Conservation (phyloP, 192 early-diverging fungal species). For the Umbelopsis isabellina region DNA sequence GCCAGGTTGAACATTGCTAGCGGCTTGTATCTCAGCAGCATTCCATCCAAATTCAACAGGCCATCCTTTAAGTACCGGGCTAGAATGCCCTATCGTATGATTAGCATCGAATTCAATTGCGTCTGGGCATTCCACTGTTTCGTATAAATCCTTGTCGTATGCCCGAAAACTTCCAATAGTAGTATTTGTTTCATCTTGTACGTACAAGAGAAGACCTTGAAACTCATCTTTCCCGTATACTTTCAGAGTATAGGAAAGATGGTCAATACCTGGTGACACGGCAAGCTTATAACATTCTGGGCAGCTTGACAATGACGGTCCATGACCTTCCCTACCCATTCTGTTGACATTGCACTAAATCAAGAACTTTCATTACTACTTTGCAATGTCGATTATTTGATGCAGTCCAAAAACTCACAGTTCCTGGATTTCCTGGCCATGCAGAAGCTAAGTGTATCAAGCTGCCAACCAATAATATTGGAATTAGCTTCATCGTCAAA, state of each 20-base stretch:
- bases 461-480: neutral
- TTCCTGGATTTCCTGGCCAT: slow-evolving; percentile 14
- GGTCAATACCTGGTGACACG: neutral
- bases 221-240: neutral
- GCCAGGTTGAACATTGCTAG: neutral
- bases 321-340: slow-evolving; percentile 22
- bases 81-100: slow-evolving; percentile 11
- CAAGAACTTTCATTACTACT: neutral
- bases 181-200: slow-evolving; percentile 21
- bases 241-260: slow-evolving; percentile 1
- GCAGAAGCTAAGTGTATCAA: neutral
- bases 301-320: slow-evolving; percentile 20
- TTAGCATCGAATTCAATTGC: neutral
- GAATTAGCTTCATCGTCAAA: neutral
- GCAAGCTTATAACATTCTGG: slow-evolving; percentile 10
- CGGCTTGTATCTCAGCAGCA: neutral
- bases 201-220: slow-evolving; percentile 25
- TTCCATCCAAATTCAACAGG: slow-evolving; percentile 9
- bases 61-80: slow-evolving; percentile 20
- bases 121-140: slow-evolving; percentile 23
- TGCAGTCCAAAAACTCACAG: neutral
- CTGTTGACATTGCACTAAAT: slow-evolving; percentile 24
- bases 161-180: slow-evolving; percentile 16
- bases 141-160: neutral
- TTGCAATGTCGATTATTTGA: neutral